A percentile compares a stretch with the other conserved stretches of the same genome.
Conservation (phyloP, 768 basidiomycete species). For the Stropharia rugosoannulata region DNA sequence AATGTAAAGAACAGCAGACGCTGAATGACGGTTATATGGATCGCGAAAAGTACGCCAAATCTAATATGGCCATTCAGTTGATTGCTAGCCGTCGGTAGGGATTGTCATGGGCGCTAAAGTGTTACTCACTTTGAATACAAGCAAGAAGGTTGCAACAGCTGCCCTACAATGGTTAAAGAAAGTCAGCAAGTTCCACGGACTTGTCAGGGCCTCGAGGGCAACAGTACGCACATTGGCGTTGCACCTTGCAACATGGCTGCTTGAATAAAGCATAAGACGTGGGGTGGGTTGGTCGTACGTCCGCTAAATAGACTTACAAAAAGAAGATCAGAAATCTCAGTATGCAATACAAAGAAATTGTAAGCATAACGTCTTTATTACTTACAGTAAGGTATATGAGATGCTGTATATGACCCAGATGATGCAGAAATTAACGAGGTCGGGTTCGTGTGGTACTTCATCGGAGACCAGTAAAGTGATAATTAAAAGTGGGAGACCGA, state of each 20-base stretch:
- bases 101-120: background rate
- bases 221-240: conserved; percentile 45
- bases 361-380: background rate
- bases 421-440: conserved; percentile 57
- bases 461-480: conserved; percentile 42
- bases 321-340: background rate
- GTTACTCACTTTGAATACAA: conserved; percentile 25
- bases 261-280: conserved; percentile 45
- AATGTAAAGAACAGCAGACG: background rate
- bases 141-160: conserved; percentile 20
- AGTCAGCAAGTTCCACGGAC: background rate
- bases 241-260: conserved; percentile 53
- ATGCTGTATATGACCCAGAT: conserved; percentile 57
- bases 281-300: conserved; percentile 19
- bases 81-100: background rate
- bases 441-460: conserved; percentile 44
- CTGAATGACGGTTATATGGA: conserved; percentile 5
- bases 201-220: background rate
- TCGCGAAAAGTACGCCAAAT: conserved; percentile 23
- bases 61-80: conserved; percentile 5
- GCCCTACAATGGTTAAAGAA: conserved; percentile 15
- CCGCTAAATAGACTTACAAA: conserved; percentile 14
- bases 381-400: conserved; percentile 51
- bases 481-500: conserved; percentile 49
- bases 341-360: background rate